These are phyloP conservation scores for Cyberlindnera euphorbiiphila DNA, from an alignment of 805 yeast genomes.

Conservation along the genomic window DNA sequence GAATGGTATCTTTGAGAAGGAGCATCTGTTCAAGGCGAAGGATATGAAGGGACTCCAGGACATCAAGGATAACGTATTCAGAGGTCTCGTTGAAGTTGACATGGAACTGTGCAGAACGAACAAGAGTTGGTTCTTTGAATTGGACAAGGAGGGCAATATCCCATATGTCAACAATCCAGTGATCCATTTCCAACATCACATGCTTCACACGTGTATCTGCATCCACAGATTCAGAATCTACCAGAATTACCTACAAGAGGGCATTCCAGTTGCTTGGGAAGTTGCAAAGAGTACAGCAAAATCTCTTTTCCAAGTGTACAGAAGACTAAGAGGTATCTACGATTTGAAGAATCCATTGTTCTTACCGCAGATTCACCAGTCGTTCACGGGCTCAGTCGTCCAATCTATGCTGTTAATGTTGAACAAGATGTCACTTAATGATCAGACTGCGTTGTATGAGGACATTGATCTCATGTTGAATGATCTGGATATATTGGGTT, in stretches of 20 bases:
- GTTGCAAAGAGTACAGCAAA: constrained; percentile 26
- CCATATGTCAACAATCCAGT: constrained; percentile 24
- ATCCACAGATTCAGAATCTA: constrained; percentile 31
- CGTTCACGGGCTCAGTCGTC: constrained; percentile 31
- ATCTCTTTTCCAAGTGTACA: constrained; percentile 28
- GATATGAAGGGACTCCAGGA: constrained; percentile 19
- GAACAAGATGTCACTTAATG: constrained; percentile 19
- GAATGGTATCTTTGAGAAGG: constrained; percentile 26
- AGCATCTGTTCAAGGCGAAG: constrained; percentile 19
- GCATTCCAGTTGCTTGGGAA: constrained; percentile 29
- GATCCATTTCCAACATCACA: constrained; percentile 30
- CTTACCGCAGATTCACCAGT: constrained; percentile 31
- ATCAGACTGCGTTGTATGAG: constrained; percentile 21
- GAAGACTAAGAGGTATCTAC: constrained; percentile 23
- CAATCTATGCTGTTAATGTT: constrained; percentile 31
- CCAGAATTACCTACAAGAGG: constrained; percentile 27
- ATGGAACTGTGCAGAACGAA: constrained; percentile 24
- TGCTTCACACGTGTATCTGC: constrained; percentile 31
- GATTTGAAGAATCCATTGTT: constrained; percentile 27
- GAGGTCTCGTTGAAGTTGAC: constrained; percentile 27
- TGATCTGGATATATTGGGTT: constrained; percentile 25
- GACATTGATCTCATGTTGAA: constrained; percentile 27
- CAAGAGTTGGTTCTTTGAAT: constrained; percentile 27
- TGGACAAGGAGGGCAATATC: constrained; percentile 24
- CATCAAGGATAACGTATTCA: constrained; percentile 19